A percentile compares a stretch with the other conserved stretches of the same genome.
Conservation (phyloP, 345 rosid species). For the Acer campestre region DNA sequence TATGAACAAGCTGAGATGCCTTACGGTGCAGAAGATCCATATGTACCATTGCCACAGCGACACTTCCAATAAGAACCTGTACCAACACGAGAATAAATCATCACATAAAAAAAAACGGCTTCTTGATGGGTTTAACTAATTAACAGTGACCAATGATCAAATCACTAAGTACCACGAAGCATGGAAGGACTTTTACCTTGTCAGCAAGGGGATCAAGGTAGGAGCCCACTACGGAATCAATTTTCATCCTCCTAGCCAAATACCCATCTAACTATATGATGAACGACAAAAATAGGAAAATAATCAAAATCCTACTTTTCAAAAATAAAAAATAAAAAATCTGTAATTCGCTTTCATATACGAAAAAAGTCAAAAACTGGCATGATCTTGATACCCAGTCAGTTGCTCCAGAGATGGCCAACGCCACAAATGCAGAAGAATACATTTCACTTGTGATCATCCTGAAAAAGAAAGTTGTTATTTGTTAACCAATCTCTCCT, state of each 20-base stretch:
- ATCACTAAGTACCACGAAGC: background rate
- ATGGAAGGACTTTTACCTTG: constrained; percentile 54
- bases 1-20: constrained; percentile 29
- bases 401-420: constrained; percentile 82
- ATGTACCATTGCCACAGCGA: constrained; percentile 86
- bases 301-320: constrained; percentile 1
- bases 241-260: constrained; percentile 85
- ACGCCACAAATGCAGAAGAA: constrained; percentile 62
- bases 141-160: background rate
- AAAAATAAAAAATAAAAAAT: background rate
- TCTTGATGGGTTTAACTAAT: background rate
- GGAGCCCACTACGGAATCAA: constrained; percentile 92
- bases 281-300: background rate
- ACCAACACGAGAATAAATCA: constrained; percentile 9
- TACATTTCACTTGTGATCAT: constrained; percentile 86
- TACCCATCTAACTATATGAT: constrained; percentile 84
- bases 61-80: constrained; percentile 92
- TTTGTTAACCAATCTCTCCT: background rate
- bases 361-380: background rate
- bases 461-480: constrained; percentile 41
- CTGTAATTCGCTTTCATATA: constrained; percentile 5
- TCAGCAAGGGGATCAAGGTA: constrained; percentile 98
- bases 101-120: background rate
- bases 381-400: constrained; percentile 66
- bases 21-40: constrained; percentile 79